Percentiles rank a stretch among this genome's conserved stretches.
Evolutionary conservation across 2,329 filamentous ascomycete species (phyloP).

Genomic region (Metarhizium guizhouense): DNA sequence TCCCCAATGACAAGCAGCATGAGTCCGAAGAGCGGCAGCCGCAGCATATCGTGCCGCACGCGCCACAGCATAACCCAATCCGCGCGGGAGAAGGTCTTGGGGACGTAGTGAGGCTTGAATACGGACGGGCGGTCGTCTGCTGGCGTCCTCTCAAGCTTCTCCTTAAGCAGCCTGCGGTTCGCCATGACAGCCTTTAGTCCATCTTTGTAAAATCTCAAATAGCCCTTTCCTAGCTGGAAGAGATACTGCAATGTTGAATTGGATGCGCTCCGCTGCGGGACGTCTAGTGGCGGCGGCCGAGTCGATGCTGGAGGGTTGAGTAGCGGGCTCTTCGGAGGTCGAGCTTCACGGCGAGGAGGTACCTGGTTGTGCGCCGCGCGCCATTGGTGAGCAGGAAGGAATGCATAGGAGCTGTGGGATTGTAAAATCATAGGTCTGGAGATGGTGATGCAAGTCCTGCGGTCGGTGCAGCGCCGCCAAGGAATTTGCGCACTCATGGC

Average conservation of each 20-base stretch:
- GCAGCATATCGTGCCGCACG: slow-evolving; percentile 61
- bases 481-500: slow-evolving; percentile 23
- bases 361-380: slow-evolving; percentile 15
- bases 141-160: slow-evolving; percentile 33
- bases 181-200: slow-evolving; percentile 66
- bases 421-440: slow-evolving; percentile 4
- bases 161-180: slow-evolving; percentile 49
- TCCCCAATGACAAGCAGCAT: slow-evolving; percentile 75
- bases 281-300: slow-evolving; percentile 57
- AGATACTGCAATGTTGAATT: slow-evolving; percentile 35
- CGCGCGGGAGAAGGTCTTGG: slow-evolving; percentile 42
- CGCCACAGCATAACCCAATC: slow-evolving; percentile 64
- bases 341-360: slow-evolving; percentile 14
- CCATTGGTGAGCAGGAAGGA: slow-evolving; percentile 8
- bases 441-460: slow-evolving; percentile 10
- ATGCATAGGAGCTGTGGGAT: slow-evolving; percentile 7
- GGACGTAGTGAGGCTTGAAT: slow-evolving; percentile 23
- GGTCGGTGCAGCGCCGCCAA: slow-evolving; percentile 20
- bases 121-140: slow-evolving; percentile 44
- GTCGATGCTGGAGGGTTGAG: slow-evolving; percentile 68
- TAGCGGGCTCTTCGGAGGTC: slow-evolving; percentile 21
- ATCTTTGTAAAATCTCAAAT: slow-evolving; percentile 78
- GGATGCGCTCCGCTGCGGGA: slow-evolving; percentile 44
- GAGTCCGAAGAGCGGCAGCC: slow-evolving; percentile 69
- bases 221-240: slow-evolving; percentile 61